phyloP scores from a whole-genome alignment of 2,329 filamentous ascomycete species.

The Penicillium sp. region DNA sequence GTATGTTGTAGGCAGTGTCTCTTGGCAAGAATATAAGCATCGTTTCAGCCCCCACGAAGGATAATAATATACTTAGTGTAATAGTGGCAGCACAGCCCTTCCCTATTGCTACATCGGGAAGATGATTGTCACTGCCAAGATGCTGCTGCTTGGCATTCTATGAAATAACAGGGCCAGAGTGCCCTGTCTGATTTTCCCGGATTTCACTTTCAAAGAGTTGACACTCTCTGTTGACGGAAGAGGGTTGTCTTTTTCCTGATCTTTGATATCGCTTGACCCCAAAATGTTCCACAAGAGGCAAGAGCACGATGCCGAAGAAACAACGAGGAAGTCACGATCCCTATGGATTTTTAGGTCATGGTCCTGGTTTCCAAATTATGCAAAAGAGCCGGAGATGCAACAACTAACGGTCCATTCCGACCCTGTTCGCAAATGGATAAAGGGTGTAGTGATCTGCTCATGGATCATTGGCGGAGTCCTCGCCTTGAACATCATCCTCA shows the following conservation, averaged over 20 bases:
- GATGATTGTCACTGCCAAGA: not conserved
- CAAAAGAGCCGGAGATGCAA: not conserved
- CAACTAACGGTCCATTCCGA: not conserved
- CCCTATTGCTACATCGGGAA: not conserved
- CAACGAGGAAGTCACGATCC: not conserved
- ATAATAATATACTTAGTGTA: not conserved
- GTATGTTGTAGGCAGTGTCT: no score
- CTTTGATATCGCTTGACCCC: not conserved
- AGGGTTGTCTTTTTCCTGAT: not conserved
- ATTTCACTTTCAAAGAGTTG: not conserved
- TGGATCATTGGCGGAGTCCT: not conserved
- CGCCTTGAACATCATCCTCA: not conserved
- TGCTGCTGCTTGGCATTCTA: not conserved
- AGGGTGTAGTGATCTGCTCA: not conserved
- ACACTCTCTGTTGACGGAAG: not conserved
- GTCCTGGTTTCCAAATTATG: not conserved
- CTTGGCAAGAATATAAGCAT: no score
- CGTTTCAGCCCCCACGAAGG: not conserved
- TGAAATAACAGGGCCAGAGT: not conserved
- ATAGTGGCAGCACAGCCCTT: not conserved
- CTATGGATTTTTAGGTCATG: not conserved
- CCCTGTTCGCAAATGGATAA: not conserved
- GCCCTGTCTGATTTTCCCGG: not conserved
- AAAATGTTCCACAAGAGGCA: not conserved
- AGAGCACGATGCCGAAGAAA: not conserved